Evolutionary conservation across 2,329 filamentous ascomycete species (phyloP), one percentile per base, ranked within the genome.

Genomic region (Stagonosporopsis rhizophila): DNA sequence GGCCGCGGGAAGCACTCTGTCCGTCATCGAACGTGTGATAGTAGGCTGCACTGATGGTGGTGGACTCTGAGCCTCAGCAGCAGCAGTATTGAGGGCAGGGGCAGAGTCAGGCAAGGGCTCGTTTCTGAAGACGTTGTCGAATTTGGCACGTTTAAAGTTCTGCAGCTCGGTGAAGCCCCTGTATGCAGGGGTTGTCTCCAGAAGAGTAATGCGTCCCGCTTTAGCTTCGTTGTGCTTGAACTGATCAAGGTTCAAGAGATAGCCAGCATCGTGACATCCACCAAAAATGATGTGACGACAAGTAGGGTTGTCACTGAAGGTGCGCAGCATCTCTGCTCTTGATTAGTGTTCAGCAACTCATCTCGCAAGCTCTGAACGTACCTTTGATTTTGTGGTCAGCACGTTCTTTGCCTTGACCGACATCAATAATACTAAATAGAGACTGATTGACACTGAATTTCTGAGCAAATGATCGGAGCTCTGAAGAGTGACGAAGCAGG

Each of bases 231-330:
- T 74, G 57, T 78, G 74, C 46, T 78, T 78, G 67, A 80, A 80
- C 12, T 76, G 72, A 46, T 80, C 79, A 44, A 82, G 73, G 23
- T 77, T 78, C 20, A 77, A 71, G 28, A 81, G 71, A 56, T 78
- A 81, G 28, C 79, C 79, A 39, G 78, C 77, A 64, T 82, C 80
- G 52, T 80, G 77, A 57, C 77, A 80, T 7, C 78, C 79, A 19
- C 77, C 79, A 57, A 82, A 81, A 60, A 81, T 75, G 62, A 81
- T 77, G 53, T 80, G 78, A 55, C 76, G 78, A 68, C 78, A 80
- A 37, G 80, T 79, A 15, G 76, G 69, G 52, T 80, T 81, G 38
- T 75, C 72, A 57, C 79, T 70, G 67, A 79, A 81, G 2, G 80
- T 74, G 40, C 79, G 75, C 46, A 81, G 73, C 61, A 77, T 80